Conservation (phyloP, 331 rosid species). For the Malus hybrid region DNA sequence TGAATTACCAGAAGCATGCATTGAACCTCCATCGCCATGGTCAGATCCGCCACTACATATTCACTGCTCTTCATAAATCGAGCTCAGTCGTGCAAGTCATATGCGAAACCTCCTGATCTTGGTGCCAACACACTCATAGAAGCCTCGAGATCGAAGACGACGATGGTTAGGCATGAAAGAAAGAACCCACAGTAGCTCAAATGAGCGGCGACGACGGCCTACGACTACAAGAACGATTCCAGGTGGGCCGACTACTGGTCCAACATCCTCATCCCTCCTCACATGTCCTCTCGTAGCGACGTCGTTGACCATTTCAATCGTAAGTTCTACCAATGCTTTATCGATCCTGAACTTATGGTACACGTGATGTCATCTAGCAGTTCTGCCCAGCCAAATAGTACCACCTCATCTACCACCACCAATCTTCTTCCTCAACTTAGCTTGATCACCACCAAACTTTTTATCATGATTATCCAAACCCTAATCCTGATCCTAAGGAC, state of each 20-base stretch:
- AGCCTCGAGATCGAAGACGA: no score
- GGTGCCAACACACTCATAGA: no score
- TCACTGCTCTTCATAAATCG: no score
- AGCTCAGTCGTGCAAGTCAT: no score
- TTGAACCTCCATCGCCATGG: no score
- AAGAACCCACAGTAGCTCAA: conserved; percentile 70
- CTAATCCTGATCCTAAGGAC: conserved; percentile 25
- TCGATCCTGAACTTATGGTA: conserved; percentile 71
- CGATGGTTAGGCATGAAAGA: conserved; percentile 12
- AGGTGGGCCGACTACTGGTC: conserved; percentile 90
- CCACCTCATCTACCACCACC: conserved; percentile 3
- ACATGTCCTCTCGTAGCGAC: conserved; percentile 59
- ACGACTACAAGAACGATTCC: conserved; percentile 75
- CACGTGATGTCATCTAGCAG: conserved; percentile 56
- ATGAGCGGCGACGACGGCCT: conserved; percentile 68
- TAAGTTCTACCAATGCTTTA: conserved; percentile 79
- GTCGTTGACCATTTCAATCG: conserved; percentile 75
- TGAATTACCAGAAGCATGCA: conserved; percentile 19
- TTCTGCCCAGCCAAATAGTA: conserved; percentile 44
- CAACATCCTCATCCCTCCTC: conserved; percentile 86
- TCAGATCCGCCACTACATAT: no score
- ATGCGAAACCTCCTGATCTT: no score
- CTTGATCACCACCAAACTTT: neutral
- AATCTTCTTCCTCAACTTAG: conserved; percentile 9
- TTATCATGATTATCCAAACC: conserved; percentile 3